Evolutionary conservation across 2,329 filamentous ascomycete species (phyloP).

Genomic region (Celoporthe dispersa): DNA sequence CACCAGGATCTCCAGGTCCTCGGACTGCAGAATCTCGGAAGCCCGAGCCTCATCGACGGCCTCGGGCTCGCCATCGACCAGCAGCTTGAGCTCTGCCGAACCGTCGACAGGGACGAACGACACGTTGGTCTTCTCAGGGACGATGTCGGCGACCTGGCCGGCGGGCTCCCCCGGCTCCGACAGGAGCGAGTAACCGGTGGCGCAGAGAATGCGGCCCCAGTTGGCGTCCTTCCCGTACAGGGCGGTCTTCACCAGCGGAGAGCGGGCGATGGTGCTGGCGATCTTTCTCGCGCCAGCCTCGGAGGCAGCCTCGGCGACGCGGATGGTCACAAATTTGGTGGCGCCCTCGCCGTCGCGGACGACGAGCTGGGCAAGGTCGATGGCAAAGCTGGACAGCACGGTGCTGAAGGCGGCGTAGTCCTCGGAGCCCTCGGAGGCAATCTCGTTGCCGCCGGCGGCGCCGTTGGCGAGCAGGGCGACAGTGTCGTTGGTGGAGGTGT

Average conservation of each 20-base stretch:
- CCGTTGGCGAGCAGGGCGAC: constrained; percentile 95
- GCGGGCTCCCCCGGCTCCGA: constrained; percentile 60
- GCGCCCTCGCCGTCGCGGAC: constrained; percentile 96
- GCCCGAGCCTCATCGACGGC: constrained; percentile 76
- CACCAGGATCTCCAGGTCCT: constrained; percentile 80
- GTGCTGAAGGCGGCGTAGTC: constrained; percentile 74
- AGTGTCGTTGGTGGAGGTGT: constrained; percentile 97
- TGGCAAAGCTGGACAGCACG: constrained; percentile 77
- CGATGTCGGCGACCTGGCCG: constrained; percentile 66
- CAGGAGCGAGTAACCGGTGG: constrained; percentile 79
- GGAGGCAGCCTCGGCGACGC: constrained; percentile 73
- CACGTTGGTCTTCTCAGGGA: constrained; percentile 73
- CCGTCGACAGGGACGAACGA: constrained; percentile 80
- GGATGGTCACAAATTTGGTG: constrained; percentile 96
- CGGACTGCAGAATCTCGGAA: constrained; percentile 75
- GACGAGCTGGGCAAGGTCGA: constrained; percentile 86
- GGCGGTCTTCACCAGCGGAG: constrained; percentile 94
- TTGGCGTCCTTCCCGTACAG: constrained; percentile 97
- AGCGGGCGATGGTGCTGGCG: constrained; percentile 86
- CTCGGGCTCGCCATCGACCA: constrained; percentile 82
- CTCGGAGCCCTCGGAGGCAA: constrained; percentile 55
- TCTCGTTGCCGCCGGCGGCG: constrained; percentile 74
- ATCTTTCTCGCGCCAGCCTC: constrained; percentile 76
- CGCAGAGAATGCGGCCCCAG: constrained; percentile 96
- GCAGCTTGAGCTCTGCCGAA: constrained; percentile 73